A percentile compares a stretch with the other conserved stretches of the same genome.
These are phyloP conservation scores for Fusarium annulatum DNA, from an alignment of 2,329 filamentous ascomycete species.

Conservation along the genomic window DNA sequence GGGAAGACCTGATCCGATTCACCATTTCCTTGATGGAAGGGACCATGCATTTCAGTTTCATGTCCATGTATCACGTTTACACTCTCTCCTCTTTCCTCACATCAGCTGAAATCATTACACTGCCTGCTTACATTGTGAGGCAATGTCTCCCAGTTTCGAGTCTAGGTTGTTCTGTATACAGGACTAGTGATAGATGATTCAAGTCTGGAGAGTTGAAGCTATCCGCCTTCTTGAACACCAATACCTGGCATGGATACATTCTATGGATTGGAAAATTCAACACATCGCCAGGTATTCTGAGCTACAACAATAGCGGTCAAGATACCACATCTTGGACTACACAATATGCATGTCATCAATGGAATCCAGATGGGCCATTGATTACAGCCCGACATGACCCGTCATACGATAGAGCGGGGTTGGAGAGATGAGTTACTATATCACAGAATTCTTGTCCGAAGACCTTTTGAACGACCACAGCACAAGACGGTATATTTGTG, in stretches of 20 bases:
- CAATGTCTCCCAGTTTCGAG: rapidly evolving
- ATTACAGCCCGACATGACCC: no score
- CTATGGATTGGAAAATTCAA: not conserved
- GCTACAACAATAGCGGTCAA: not conserved
- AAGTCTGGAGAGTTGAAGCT: rapidly evolving
- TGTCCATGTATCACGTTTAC: not conserved
- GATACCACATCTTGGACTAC: rapidly evolving
- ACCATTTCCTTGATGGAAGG: rapidly evolving
- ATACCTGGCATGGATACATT: not conserved
- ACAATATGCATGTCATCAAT: not conserved
- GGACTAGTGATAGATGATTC: not conserved
- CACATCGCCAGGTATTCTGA: rapidly evolving
- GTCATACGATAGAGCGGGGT: not conserved
- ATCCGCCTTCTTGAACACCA: not conserved
- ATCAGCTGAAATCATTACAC: not conserved
- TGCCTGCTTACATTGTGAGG: not conserved
- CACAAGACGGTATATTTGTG: not conserved
- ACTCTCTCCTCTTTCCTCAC: not conserved
- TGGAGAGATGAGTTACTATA: rapidly evolving
- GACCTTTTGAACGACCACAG: not conserved
- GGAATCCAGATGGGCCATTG: rapidly evolving
- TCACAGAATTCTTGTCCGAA: not conserved
- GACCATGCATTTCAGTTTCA: rapidly evolving
- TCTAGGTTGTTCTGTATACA: not conserved
- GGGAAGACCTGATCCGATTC: rapidly evolving